Evolutionary conservation across 1,284 basidiomycete genomes (phyloP).

Genomic region (Pyrrhoderma lamaoense): DNA sequence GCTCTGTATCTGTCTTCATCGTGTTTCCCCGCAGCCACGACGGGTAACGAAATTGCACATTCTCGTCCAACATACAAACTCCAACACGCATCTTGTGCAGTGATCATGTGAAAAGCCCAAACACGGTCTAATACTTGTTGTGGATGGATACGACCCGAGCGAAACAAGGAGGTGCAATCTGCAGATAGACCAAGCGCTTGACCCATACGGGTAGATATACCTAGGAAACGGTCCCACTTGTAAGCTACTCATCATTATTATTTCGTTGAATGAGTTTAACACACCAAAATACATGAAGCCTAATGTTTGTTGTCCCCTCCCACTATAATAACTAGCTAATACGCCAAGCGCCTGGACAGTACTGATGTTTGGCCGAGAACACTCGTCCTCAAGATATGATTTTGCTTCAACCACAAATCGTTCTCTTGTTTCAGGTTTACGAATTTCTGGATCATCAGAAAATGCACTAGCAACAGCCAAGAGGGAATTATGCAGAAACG

Average conservation of each 20-base stretch:
- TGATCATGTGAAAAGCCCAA: slow-evolving; percentile 16
- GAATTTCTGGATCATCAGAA: slow-evolving; percentile 45
- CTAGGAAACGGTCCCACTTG: background rate
- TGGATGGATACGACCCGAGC: slow-evolving; percentile 43
- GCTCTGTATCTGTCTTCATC: background rate
- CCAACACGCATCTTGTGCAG: slow-evolving; percentile 47
- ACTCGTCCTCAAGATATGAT: slow-evolving; percentile 48
- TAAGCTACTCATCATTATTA: background rate
- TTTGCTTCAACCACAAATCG: slow-evolving; percentile 49
- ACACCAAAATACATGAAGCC: slow-evolving; percentile 53
- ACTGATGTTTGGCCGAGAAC: slow-evolving; percentile 48
- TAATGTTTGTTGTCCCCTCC: slow-evolving; percentile 46
- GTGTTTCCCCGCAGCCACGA: background rate
- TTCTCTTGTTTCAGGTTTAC: slow-evolving; percentile 29
- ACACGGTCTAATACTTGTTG: slow-evolving; percentile 26
- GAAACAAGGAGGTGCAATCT: slow-evolving; percentile 38
- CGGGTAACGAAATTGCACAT: slow-evolving; percentile 35
- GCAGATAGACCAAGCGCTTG: slow-evolving; percentile 42
- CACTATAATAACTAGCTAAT: slow-evolving; percentile 52
- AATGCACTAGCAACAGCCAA: slow-evolving; percentile 53
- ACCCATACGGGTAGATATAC: slow-evolving; percentile 16
- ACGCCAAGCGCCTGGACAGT: slow-evolving; percentile 51
- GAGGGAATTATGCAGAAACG: slow-evolving; percentile 63
- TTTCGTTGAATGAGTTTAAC: slow-evolving; percentile 16
- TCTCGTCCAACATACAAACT: slow-evolving; percentile 53